These are phyloP conservation scores for Aspergillus japonicus DNA, from an alignment of 2,329 filamentous ascomycete genomes.

Conservation along the genomic window DNA sequence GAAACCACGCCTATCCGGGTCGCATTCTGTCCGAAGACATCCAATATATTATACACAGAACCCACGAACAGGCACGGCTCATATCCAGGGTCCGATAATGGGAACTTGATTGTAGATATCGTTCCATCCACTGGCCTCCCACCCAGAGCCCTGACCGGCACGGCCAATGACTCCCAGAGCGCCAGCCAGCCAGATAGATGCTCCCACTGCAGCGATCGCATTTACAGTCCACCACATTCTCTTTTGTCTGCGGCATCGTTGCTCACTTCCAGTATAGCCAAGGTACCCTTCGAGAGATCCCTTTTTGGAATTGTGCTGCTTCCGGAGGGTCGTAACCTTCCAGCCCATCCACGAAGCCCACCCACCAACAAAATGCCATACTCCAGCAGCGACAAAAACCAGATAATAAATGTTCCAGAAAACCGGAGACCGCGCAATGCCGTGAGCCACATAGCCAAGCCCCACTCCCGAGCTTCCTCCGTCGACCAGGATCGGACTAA, in stretches of 20 bases:
- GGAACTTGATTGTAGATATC: conserved; percentile 65
- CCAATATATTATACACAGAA: neutral
- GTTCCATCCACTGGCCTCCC: conserved; percentile 80
- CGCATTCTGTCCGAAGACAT: neutral
- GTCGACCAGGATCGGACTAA: conserved; percentile 71
- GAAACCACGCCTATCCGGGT: neutral
- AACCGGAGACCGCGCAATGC: conserved; percentile 69
- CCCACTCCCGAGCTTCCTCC: conserved; percentile 86
- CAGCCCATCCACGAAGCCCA: conserved; percentile 75
- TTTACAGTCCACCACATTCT: conserved; percentile 72
- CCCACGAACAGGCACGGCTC: neutral
- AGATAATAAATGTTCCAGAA: conserved; percentile 69
- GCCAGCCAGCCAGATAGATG: conserved; percentile 76
- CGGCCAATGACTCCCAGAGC: conserved; percentile 74
- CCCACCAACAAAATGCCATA: conserved; percentile 80
- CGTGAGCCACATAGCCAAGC: conserved; percentile 79
- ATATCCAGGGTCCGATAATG: conserved; percentile 54
- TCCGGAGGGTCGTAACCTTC: conserved; percentile 42
- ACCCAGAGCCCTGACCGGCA: conserved; percentile 68
- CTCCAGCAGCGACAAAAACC: conserved; percentile 65
- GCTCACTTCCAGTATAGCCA: conserved; percentile 50
- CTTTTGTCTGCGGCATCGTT: conserved; percentile 54
- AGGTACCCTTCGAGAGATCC: conserved; percentile 34
- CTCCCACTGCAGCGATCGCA: conserved; percentile 56
- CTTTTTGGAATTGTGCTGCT: conserved; percentile 26